Percentiles rank a stretch among this genome's conserved stretches.
Evolutionary conservation across 2,329 filamentous ascomycete genomes (phyloP).

Genomic region (Colletotrichum salicis): DNA sequence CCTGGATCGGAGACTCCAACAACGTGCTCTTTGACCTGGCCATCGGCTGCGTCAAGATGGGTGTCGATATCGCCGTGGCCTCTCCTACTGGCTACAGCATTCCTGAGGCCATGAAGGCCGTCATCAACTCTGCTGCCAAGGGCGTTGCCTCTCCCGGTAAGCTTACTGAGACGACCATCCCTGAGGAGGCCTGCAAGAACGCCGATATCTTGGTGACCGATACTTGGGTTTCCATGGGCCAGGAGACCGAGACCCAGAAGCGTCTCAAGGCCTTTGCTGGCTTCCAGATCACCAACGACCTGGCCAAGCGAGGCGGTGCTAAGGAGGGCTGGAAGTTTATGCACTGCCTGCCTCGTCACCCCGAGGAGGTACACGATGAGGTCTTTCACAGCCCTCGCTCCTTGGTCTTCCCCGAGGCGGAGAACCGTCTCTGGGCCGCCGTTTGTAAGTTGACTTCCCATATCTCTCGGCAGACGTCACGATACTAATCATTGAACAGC

Average conservation of each 20-base stretch:
- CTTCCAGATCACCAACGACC: slow-evolving; percentile 89
- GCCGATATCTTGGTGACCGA: slow-evolving; percentile 95
- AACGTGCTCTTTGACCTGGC: slow-evolving; percentile 96
- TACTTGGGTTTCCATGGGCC: slow-evolving; percentile 98
- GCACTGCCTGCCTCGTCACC: slow-evolving; percentile 94
- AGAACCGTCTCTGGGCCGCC: slow-evolving; percentile 93
- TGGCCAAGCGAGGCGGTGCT: slow-evolving; percentile 86
- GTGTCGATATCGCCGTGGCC: slow-evolving; percentile 86
- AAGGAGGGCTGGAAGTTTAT: slow-evolving; percentile 96
- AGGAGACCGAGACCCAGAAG: slow-evolving; percentile 85
- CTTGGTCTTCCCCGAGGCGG: slow-evolving; percentile 91
- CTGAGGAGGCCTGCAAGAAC: slow-evolving; percentile 85
- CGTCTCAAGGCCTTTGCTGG: slow-evolving; percentile 84
- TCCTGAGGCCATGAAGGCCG: slow-evolving; percentile 75
- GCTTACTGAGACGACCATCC: slow-evolving; percentile 79
- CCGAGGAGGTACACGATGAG: slow-evolving; percentile 92
- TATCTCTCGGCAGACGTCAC: not conserved
- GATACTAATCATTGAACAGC: slow-evolving; percentile 54
- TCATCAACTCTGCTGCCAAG: slow-evolving; percentile 74
- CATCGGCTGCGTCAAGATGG: slow-evolving; percentile 86
- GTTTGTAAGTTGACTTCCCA: slow-evolving; percentile 66
- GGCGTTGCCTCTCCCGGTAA: slow-evolving; percentile 70
- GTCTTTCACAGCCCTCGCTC: slow-evolving; percentile 91
- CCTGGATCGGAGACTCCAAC: slow-evolving; percentile 97
- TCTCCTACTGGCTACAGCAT: slow-evolving; percentile 88